These are phyloP conservation scores for Arthonia radiata DNA, from an alignment of 495 filamentous ascomycete genomes.

Conservation along the genomic window DNA sequence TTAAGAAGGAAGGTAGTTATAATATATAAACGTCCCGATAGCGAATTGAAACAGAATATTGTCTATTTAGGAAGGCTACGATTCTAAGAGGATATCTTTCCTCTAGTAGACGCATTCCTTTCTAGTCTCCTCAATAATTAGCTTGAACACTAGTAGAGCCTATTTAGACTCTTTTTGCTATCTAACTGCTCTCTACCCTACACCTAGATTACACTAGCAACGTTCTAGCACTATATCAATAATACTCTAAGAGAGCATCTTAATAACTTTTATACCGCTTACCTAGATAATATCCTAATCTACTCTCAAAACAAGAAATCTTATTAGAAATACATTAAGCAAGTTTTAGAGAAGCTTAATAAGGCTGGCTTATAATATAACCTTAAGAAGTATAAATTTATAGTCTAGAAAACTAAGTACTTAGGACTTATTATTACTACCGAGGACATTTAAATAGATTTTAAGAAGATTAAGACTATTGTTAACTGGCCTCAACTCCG, in stretches of 20 bases:
- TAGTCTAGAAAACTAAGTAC: constrained; percentile 6
- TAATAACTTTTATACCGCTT: constrained; percentile 10
- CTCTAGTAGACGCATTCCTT: too few relatives aligned
- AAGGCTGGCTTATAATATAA: constrained; percentile 8
- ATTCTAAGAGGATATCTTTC: too few relatives aligned
- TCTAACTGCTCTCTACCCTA: too few relatives aligned
- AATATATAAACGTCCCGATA: too few relatives aligned
- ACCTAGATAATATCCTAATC: constrained; percentile 16
- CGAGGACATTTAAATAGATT: constrained; percentile 9
- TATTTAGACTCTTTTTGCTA: constrained; percentile 9
- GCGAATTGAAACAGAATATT: too few relatives aligned
- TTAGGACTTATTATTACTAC: constrained; percentile 9
- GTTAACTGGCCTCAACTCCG: constrained; percentile 7
- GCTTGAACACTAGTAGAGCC: too few relatives aligned
- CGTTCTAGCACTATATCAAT: constrained; percentile 15
- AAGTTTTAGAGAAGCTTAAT: constrained; percentile 7
- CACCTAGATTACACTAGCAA: constrained; percentile 5
- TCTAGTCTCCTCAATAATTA: too few relatives aligned
- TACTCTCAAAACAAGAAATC: constrained; percentile 9
- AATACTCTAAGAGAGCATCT: constrained; percentile 8
- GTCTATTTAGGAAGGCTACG: too few relatives aligned
- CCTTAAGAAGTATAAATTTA: constrained; percentile 13
- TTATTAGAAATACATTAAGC: constrained; percentile 7
- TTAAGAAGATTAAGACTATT: constrained; percentile 10
- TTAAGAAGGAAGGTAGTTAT: too few relatives aligned